Conservation (phyloP, 495 filamentous ascomycete genomes). For the Podospora pseudopauciseta region DNA sequence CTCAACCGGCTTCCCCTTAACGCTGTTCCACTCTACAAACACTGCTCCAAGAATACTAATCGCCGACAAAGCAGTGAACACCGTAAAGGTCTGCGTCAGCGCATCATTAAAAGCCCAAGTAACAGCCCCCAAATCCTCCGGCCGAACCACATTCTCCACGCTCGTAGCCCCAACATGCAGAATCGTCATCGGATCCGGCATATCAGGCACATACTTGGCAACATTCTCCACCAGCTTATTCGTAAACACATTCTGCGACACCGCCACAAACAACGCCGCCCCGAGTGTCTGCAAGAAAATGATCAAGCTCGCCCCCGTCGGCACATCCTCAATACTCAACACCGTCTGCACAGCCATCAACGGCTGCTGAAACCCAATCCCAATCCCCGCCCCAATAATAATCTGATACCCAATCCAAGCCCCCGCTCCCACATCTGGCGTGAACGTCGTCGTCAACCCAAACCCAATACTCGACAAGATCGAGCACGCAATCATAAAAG, state of each 20-base stretch:
- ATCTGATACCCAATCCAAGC: slow-evolving; percentile 79
- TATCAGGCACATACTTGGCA: slow-evolving; percentile 43
- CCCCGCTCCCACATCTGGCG: slow-evolving; percentile 47
- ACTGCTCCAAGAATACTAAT: slow-evolving; percentile 58
- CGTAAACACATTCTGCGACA: slow-evolving; percentile 74
- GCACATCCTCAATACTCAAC: slow-evolving; percentile 56
- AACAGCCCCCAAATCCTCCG: slow-evolving; percentile 50
- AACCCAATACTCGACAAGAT: slow-evolving; percentile 62
- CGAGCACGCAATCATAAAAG: slow-evolving; percentile 62
- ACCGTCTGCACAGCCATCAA: slow-evolving; percentile 69
- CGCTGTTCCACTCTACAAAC: slow-evolving; percentile 71
- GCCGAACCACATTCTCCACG: slow-evolving; percentile 49
- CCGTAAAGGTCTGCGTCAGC: slow-evolving; percentile 64
- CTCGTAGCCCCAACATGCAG: slow-evolving; percentile 64
- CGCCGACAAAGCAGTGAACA: slow-evolving; percentile 60
- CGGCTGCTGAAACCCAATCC: slow-evolving; percentile 63
- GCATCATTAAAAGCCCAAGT: slow-evolving; percentile 67
- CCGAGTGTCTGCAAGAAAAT: slow-evolving; percentile 71
- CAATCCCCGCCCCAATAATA: slow-evolving; percentile 65
- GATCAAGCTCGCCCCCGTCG: slow-evolving; percentile 62
- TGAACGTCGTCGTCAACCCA: slow-evolving; percentile 65
- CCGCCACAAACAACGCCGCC: slow-evolving; percentile 69
- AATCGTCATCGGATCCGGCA: slow-evolving; percentile 47
- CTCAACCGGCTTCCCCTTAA: slow-evolving; percentile 81
- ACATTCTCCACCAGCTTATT: slow-evolving; percentile 64